These are phyloP conservation scores for Extremus antarcticus DNA, from an alignment of 495 filamentous ascomycete species.

Conservation along the genomic window DNA sequence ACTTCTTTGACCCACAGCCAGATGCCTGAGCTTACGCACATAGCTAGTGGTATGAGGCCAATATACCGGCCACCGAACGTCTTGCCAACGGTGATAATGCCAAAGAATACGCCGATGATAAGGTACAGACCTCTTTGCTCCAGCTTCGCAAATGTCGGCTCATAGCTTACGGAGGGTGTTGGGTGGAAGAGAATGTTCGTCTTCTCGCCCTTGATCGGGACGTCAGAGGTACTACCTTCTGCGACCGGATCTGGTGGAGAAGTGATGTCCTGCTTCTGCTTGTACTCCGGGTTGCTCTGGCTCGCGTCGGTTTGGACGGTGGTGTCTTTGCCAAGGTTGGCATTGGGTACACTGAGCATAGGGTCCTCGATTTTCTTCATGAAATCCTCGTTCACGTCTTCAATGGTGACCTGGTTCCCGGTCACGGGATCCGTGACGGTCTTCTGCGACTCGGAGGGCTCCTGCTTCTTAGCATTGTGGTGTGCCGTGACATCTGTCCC, in stretches of 20 bases:
- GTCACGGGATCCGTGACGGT: constrained; percentile 81
- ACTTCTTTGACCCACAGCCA: constrained; percentile 86
- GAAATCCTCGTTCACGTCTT: constrained; percentile 61
- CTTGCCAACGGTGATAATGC: constrained; percentile 66
- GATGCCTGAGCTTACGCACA: constrained; percentile 60
- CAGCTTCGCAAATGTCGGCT: constrained; percentile 69
- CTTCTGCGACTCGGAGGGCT: constrained; percentile 44
- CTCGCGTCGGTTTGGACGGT: constrained; percentile 50
- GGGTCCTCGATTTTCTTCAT: constrained; percentile 63
- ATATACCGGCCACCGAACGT: constrained; percentile 66
- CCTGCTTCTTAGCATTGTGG: constrained; percentile 35
- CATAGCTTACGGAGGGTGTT: constrained; percentile 74
- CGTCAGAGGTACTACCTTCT: constrained; percentile 71
- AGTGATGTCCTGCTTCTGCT: constrained; percentile 74
- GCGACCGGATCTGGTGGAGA: constrained; percentile 80
- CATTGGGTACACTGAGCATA: constrained; percentile 70
- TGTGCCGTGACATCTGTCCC: constrained; percentile 27
- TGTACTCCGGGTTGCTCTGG: constrained; percentile 63
- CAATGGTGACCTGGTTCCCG: constrained; percentile 74
- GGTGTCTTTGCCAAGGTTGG: constrained; percentile 68
- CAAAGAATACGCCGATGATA: constrained; percentile 55
- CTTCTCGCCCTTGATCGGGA: constrained; percentile 90
- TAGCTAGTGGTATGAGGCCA: constrained; percentile 60
- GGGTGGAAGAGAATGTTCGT: constrained; percentile 95
- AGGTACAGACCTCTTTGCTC: constrained; percentile 60